Conservation (phyloP, 495 filamentous ascomycete species). For the Alectoria sarmentosa region DNA sequence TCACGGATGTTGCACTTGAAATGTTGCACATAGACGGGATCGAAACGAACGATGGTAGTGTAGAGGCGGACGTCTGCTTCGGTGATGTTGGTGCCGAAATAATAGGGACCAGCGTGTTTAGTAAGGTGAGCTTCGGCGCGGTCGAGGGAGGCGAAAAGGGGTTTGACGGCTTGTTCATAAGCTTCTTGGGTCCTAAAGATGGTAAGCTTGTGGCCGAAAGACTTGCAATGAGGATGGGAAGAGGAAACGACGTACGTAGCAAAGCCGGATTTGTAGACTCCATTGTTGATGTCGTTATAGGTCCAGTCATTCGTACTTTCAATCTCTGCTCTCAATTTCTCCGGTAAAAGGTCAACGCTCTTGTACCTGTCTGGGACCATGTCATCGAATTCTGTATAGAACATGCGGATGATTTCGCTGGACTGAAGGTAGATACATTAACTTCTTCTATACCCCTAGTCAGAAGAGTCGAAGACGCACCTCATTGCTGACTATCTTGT, state of each 20-base stretch:
- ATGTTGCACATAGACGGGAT: slow-evolving; percentile 84
- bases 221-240: background rate
- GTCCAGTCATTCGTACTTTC: slow-evolving; percentile 75
- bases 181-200: slow-evolving; percentile 49
- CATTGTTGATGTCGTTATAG: slow-evolving; percentile 81
- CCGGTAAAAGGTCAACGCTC: slow-evolving; percentile 58
- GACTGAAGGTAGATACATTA: slow-evolving; percentile 30
- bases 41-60: slow-evolving; percentile 80
- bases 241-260: slow-evolving; percentile 41
- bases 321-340: slow-evolving; percentile 52
- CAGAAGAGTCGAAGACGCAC: slow-evolving; percentile 24
- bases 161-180: slow-evolving; percentile 60
- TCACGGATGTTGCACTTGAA: slow-evolving; percentile 89
- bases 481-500: slow-evolving; percentile 52
- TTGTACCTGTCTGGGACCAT: slow-evolving; percentile 51
- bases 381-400: slow-evolving; percentile 68
- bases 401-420: slow-evolving; percentile 61
- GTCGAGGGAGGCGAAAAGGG: slow-evolving; percentile 67
- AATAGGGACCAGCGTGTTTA: slow-evolving; percentile 51
- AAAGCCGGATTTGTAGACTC: slow-evolving; percentile 73
- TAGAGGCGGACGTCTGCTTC: slow-evolving; percentile 79
- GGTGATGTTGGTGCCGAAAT: slow-evolving; percentile 61
- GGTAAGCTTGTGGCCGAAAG: background rate
- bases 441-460: background rate
- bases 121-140: slow-evolving; percentile 59